A percentile compares a stretch with the other conserved stretches of the same genome.
These are phyloP conservation scores for Penicillium tannophilum DNA, from an alignment of 495 filamentous ascomycete species.

Conservation along the genomic window DNA sequence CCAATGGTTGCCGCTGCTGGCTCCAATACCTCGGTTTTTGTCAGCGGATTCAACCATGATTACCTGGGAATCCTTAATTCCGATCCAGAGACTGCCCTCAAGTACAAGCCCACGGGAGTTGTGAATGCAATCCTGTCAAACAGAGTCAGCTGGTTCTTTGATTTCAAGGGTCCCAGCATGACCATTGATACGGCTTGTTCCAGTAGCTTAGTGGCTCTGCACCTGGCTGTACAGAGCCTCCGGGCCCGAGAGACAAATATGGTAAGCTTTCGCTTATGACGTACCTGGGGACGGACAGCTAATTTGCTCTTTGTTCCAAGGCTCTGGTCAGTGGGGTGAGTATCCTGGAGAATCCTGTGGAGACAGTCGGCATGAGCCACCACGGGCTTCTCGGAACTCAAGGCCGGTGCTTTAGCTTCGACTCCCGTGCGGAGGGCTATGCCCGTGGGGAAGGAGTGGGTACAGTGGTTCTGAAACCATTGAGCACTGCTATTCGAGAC, in stretches of 20 bases:
- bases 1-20: constrained; percentile 26
- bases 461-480: constrained; percentile 38
- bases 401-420: constrained; percentile 39
- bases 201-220: constrained; percentile 39
- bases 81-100: constrained; percentile 25
- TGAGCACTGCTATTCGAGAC: constrained; percentile 36
- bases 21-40: constrained; percentile 38
- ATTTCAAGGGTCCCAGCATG: constrained; percentile 43
- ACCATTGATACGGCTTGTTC: constrained; percentile 44
- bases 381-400: constrained; percentile 32
- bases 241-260: constrained; percentile 38
- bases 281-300: constrained; percentile 41
- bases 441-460: constrained; percentile 37
- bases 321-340: constrained; percentile 25
- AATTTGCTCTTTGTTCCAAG: constrained; percentile 38
- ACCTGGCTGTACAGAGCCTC: constrained; percentile 46
- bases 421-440: constrained; percentile 38
- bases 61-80: constrained; percentile 26
- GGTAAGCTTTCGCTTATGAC: constrained; percentile 43
- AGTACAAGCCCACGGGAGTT: constrained; percentile 32
- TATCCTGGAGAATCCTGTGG: constrained; percentile 3
- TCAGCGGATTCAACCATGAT: constrained; percentile 34
- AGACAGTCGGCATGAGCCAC: constrained; percentile 24
- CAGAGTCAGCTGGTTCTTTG: constrained; percentile 47
- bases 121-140: constrained; percentile 44